Evolutionary conservation across 805 yeast genomes (phyloP), one percentile per base, ranked within the genome.

Genomic region (Wickerhamiella azymoides): DNA sequence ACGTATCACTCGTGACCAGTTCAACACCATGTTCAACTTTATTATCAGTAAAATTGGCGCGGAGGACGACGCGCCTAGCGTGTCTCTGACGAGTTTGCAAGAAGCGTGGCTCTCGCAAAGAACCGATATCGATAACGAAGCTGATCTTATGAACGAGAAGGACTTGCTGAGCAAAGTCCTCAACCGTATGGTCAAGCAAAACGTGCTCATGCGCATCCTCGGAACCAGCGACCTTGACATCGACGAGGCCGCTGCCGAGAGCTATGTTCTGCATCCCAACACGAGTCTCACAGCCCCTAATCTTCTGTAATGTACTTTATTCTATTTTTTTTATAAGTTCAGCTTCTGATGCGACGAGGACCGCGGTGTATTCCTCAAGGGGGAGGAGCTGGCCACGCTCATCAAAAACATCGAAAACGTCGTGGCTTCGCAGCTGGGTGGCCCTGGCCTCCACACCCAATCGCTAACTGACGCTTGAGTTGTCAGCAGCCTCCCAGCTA

Each of bases 331-430:
- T n/a, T n/a, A n/a, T n/a, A n/a, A n/a, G n/a, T n/a, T n/a, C n/a
- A n/a, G 72, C 33, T 54, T 74, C 3, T 89, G 97, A 97, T 86
- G 85, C 55, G 82, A 76, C 40, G 94, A 86, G 57, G 94, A 84
- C 47, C 68, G 89, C 38, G 96, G 96, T 0, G 57, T 86, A 7
- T 89, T 89, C 53, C 68, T 89, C 2, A 95, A 85, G 55, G 85
- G 88, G 2, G 75, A 71, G 2, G 80, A 84, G 2, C 69, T 86
- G 13, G 61, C 64, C 1, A 73, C 72, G 32, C 77, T 89, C 2
- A 67, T 88, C 13, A 70, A 70, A 42, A 94, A 86, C 52, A 56
- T 74, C 28, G 65, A 54, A 27, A 57, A 52, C 28, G 36, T 45
- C 27, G 40, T 25, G 27, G 47, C 41, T 6, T 35, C 43, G 25